Evolutionary conservation across 2,329 filamentous ascomycete species (phyloP), one percentile per base, ranked within the genome.

Genomic region (Tolypocladium nubicola): DNA sequence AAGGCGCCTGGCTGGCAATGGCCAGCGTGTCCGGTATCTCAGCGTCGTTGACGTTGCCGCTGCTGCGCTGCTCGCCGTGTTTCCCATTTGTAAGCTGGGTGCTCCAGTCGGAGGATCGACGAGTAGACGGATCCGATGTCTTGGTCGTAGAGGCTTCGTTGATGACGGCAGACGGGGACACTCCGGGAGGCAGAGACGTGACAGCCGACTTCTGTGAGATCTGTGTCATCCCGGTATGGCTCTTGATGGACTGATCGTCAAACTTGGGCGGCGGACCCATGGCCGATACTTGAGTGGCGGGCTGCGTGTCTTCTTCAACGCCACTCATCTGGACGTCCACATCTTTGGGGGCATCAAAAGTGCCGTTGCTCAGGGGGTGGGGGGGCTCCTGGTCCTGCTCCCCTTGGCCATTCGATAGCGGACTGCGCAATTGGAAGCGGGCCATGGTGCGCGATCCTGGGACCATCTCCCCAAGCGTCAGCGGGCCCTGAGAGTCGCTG

Each of bases 71-170:
- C 56, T 76, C 81, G 13, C 67, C 71, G 57, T 83, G 80, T 35
- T 74, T 72, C 23, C 88, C 87, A 60, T 91, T 90, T 3, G 86
- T 89, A 58, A 81, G 79, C 67, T 92, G 88, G 0, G 87, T 89
- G 68, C 87, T 86, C 69, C 81, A 80, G 61, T 82, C 80, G 2
- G 82, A 84, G 1, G 83, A 85, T 14, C 85, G 86, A 55, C 78
- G 75, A 19, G 76, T 75, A 3, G 87, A 90, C 7, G 84, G 82
- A 60, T 88, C 85, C 1, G 89, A 90, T 2, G 89, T 92, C 73
- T 96, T 94, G n/a, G 92, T 96, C 1, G 92, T 95, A 2, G 91
- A 96, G 1, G 91, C 93, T 66, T 96, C 91, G 65, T 97, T 97
- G 56, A 86, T 75, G 58, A 81, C 70, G 14, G 79, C 80, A 33